Evolutionary conservation across 345 rosid species (phyloP), one percentile per base, ranked within the genome.

Genomic region (Citrus reticulata): DNA sequence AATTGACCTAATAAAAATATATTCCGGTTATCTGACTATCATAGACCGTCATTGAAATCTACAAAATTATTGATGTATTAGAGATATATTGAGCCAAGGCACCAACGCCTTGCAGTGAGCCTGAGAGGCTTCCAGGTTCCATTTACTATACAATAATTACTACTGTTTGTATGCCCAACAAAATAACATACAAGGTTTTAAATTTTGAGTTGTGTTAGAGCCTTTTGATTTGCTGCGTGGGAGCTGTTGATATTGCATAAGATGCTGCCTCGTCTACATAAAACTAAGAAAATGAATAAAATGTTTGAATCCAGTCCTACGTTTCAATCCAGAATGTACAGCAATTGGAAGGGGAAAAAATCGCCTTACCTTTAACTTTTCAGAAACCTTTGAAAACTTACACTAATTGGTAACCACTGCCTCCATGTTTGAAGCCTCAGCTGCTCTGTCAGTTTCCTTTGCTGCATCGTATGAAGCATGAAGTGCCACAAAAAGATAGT

Each of bases 391-490:
- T 17, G 58, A 11, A 54, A 54, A 19, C 32, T 34, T 6, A 35
- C 25, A 39, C 4, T 22, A 16, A 6, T 65, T 70, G 30, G 51
- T 58, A 25, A 29, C 42, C 3, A 46, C 67, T 17, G 58, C 68
- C 25, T 75, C 80, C 2, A 71, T 39, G 51, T 81, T 81, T 27
- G 72, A 34, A 29, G 27, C 77, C 6, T 17, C 57, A 9, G 71
- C 76, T 74, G 13, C n/a, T 58, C 51, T 72, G 46, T 22, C 74
- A 24, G 76, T 73, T 65, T 79, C 86, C 69, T 80, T 79, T 4
- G 91, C 84, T 8, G 87, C 78, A 49, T 89, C 90, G 74, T 86
- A 87, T 0, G 84, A 80, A 2, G 90, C 89, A 76, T 89, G 92
- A 60, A 89, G 69, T 5, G 83, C 89, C 0, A 87, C 39, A 1